These are phyloP conservation scores for Jasminum sambac DNA, from an alignment of 257 asterid species.

Conservation along the genomic window DNA sequence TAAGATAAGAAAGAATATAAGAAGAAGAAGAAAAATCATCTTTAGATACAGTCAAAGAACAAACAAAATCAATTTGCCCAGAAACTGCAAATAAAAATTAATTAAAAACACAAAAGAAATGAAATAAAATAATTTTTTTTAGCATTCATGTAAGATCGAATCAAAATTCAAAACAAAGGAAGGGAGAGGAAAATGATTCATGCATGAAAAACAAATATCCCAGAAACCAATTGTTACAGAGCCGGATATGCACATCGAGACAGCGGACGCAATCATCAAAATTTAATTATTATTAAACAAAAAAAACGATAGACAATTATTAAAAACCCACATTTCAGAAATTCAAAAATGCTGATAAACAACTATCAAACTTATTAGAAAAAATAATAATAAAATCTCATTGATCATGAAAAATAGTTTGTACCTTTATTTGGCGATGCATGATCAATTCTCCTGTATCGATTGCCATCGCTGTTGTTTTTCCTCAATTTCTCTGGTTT, in stretches of 20 bases:
- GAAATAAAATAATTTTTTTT: too few species aligned
- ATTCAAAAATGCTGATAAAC: constrained; percentile 15
- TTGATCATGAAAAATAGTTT: background rate
- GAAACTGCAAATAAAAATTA: constrained; percentile 4
- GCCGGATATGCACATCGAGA: constrained; percentile 1
- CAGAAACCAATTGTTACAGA: background rate
- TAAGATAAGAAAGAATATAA: background rate
- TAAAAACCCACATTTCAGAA: constrained; percentile 23
- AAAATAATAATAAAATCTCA: constrained; percentile 5
- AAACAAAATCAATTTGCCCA: constrained; percentile 21
- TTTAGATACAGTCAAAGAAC: constrained; percentile 6
- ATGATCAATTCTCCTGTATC: constrained; percentile 36
- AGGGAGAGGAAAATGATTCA: background rate
- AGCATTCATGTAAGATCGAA: constrained; percentile 10
- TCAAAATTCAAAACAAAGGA: background rate
- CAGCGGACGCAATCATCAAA: constrained; percentile 12
- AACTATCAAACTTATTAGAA: background rate
- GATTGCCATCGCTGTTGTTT: constrained; percentile 23
- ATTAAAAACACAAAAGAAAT: background rate
- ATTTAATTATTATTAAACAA: background rate
- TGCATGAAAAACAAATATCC: constrained; percentile 25
- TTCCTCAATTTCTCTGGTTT: constrained; percentile 34
- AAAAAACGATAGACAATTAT: background rate
- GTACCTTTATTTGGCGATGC: constrained; percentile 37
- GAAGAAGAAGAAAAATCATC: background rate